Percentiles rank a stretch among this genome's conserved stretches.
These are phyloP conservation scores for Fomitopsis palustris DNA, from an alignment of 1,284 basidiomycete species.

Conservation along the genomic window DNA sequence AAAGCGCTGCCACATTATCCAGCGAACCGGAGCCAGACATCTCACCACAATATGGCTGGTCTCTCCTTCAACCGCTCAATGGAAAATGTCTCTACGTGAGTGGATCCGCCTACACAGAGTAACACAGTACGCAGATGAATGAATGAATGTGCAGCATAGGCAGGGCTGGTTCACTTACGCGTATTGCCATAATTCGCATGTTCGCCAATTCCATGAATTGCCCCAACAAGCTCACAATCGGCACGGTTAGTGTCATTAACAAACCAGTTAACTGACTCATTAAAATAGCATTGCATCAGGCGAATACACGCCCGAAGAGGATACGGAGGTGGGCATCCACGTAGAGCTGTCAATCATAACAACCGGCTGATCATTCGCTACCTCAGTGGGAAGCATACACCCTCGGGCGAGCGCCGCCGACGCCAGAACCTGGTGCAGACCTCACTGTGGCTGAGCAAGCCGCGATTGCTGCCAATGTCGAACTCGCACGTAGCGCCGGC, in stretches of 20 bases:
- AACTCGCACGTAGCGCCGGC: constrained; percentile 70
- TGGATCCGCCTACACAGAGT: constrained; percentile 17
- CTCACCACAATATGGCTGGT: constrained; percentile 73
- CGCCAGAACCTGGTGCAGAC: constrained; percentile 58
- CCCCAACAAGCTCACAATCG: constrained; percentile 53
- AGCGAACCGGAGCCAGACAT: constrained; percentile 56
- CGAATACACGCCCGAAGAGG: constrained; percentile 74
- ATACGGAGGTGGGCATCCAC: constrained; percentile 56
- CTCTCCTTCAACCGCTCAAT: constrained; percentile 69
- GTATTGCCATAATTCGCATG: constrained; percentile 88
- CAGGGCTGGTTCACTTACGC: constrained; percentile 96
- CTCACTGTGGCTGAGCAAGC: constrained; percentile 64
- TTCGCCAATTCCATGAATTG: constrained; percentile 85
- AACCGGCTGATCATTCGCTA: constrained; percentile 2
- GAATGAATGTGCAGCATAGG: constrained; percentile 49
- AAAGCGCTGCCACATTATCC: constrained; percentile 35
- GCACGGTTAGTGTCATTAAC: constrained; percentile 45
- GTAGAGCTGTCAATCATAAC: constrained; percentile 17
- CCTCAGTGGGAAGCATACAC: constrained; percentile 78
- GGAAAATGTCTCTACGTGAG: constrained; percentile 80
- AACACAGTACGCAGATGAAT: constrained; percentile 1
- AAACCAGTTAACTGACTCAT: not conserved
- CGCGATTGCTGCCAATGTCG: constrained; percentile 59
- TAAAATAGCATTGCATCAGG: constrained; percentile 34
- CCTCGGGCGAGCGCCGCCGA: constrained; percentile 65